Evolutionary conservation across 73 alveolate species (phyloP), one percentile per base, ranked within the genome.

Genomic region (Stentor coeruleus): DNA sequence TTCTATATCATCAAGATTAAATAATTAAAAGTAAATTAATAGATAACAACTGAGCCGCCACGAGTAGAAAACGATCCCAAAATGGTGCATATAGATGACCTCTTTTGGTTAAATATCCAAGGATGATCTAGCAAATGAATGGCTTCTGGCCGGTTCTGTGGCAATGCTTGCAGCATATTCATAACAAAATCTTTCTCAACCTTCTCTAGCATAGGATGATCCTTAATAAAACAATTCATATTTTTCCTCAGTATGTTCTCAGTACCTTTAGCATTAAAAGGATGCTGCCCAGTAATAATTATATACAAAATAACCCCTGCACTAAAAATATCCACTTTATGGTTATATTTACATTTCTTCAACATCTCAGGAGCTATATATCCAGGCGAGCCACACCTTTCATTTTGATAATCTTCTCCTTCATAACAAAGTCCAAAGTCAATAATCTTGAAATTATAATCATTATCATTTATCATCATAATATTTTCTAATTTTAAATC

Each of bases 301-400:
- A 73, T 74, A 83, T 73, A 83, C 38, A 83, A 3, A 30, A 83
- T 83, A 3, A 83, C 80, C 49, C 88, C 88, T 31, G 86, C 86
- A 83, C 88, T 83, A 83, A 58, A 83, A 35, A 76, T 31, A 3
- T 85, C 86, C 1, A 85, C 74, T 33, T 88, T 83, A 20, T 59
- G 82, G 4, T 75, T 82, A 49, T 84, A 84, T 35, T 35, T 35
- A 36, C 86, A 77, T 77, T 77, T 26, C 14, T 36, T 3, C 39
- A 80, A 55, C n/a, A 91, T 81, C 82, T 91, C 96, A 33, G 96
- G 96, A n/a, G 96, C 94, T 15, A 88, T 84, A 57, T 91, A 88
- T 4, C 90, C 88, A 28, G 94, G 94, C 42, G 96, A 87, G 6
- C 96, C 96, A 57, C 96, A 91, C 80, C 84, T 35, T 76, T 38